Evolutionary conservation across 2,329 filamentous ascomycete species (phyloP).

Genomic region (Stachybotrys echinatus): DNA sequence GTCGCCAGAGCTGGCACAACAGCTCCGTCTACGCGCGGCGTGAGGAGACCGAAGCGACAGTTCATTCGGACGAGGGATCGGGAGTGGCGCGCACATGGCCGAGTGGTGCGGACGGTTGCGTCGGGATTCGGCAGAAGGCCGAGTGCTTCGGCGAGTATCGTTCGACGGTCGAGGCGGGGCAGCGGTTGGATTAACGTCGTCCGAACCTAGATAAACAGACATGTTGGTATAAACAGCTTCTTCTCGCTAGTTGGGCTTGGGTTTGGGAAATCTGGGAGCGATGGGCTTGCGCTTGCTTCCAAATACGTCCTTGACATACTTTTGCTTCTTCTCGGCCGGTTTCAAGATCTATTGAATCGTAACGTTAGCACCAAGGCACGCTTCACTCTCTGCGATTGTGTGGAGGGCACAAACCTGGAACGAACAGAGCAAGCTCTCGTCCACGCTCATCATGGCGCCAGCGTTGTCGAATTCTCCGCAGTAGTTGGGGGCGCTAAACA

Average conservation of each 20-base stretch:
- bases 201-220: slow-evolving; percentile 88
- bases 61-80: not conserved
- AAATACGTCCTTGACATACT: slow-evolving; percentile 82
- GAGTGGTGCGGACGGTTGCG: not conserved
- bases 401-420: slow-evolving; percentile 73
- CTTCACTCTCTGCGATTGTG: slow-evolving; percentile 3
- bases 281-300: slow-evolving; percentile 41
- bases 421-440: slow-evolving; percentile 95
- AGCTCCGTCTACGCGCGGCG: slow-evolving; percentile 12
- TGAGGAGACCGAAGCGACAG: not conserved
- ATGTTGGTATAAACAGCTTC: slow-evolving; percentile 50
- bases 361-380: not conserved
- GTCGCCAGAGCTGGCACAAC: slow-evolving; percentile 19
- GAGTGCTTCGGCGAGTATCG: not conserved
- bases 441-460: slow-evolving; percentile 99
- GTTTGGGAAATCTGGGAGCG: slow-evolving; percentile 15
- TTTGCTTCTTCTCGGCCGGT: slow-evolving; percentile 99
- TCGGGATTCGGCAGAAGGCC: not conserved
- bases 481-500: slow-evolving; percentile 98
- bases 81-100: not conserved
- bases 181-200: slow-evolving; percentile 67
- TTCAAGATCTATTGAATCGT: slow-evolving; percentile 83
- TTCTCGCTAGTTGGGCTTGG: not conserved
- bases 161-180: not conserved
- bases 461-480: slow-evolving; percentile 99